Evolutionary conservation across 192 early-diverging fungal genomes (phyloP).

Genomic region (Rhizophagus sp.): DNA sequence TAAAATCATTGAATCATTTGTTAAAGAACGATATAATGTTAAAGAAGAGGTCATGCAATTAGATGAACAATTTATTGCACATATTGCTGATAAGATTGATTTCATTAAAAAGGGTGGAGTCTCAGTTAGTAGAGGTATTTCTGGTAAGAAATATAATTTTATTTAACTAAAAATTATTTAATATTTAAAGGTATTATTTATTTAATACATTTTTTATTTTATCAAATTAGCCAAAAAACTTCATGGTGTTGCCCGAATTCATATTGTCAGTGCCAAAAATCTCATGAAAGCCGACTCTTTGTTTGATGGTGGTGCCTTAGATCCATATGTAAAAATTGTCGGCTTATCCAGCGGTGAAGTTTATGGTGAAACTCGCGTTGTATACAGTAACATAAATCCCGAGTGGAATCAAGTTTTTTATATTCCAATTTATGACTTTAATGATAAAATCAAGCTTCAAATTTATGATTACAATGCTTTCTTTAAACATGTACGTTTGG

Average conservation of each 20-base stretch:
- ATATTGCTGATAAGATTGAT: neutral
- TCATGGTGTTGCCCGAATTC: constrained; percentile 74
- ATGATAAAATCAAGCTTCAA: constrained; percentile 66
- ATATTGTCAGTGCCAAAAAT: constrained; percentile 69
- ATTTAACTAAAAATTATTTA: neutral
- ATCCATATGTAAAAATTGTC: constrained; percentile 82
- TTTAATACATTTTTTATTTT: neutral
- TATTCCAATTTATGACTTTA: constrained; percentile 72
- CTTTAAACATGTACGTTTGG: constrained; percentile 74
- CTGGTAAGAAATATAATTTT: neutral
- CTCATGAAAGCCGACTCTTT: constrained; percentile 73
- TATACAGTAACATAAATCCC: constrained; percentile 82
- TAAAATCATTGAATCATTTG: neutral
- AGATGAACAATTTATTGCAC: neutral
- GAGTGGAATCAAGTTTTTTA: constrained; percentile 91
- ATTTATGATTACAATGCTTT: constrained; percentile 84
- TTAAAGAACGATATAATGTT: constrained; percentile 8
- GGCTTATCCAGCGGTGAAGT: constrained; percentile 47
- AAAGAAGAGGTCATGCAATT: neutral
- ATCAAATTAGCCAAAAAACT: constrained; percentile 37
- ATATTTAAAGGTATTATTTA: neutral
- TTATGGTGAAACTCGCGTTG: constrained; percentile 77
- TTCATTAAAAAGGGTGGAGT: neutral
- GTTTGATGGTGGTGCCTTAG: constrained; percentile 69
- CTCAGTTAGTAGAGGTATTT: neutral